Evolutionary conservation across 1,139 yeast genomes (phyloP).

Genomic region (Saccharomyces hybrid): DNA sequence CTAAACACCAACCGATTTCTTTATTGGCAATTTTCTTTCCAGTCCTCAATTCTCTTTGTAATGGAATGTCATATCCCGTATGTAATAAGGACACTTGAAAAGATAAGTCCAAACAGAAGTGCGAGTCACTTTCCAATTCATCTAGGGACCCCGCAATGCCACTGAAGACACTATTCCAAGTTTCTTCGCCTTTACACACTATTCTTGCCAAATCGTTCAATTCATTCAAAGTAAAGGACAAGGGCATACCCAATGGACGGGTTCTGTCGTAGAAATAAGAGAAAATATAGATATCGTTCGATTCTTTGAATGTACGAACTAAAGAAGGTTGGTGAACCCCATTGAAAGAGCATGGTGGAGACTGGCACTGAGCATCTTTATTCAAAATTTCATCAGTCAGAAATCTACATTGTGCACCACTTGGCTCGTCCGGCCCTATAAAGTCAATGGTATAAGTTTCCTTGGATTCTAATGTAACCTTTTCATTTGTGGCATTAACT

Average conservation of each 20-base stretch:
- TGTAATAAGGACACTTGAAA: constrained; percentile 86
- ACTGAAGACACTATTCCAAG: constrained; percentile 58
- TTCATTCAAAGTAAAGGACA: constrained; percentile 77
- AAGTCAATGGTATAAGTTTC: constrained; percentile 58
- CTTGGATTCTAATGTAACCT: constrained; percentile 47
- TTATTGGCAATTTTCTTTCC: constrained; percentile 82
- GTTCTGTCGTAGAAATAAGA: constrained; percentile 94
- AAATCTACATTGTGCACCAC: constrained; percentile 70
- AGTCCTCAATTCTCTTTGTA: constrained; percentile 79
- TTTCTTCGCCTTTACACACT: constrained; percentile 75
- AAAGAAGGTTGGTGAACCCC: constrained; percentile 96
- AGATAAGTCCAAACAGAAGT: constrained; percentile 88
- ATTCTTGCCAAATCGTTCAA: constrained; percentile 70
- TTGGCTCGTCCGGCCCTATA: constrained; percentile 60
- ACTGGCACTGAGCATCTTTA: constrained; percentile 68
- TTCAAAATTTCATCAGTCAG: constrained; percentile 76
- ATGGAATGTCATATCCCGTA: constrained; percentile 92
- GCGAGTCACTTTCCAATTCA: constrained; percentile 68
- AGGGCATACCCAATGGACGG: constrained; percentile 89
- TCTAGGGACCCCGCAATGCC: constrained; percentile 59
- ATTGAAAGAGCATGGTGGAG: constrained; percentile 87
- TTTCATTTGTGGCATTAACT: constrained; percentile 43
- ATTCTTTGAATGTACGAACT: constrained; percentile 58
- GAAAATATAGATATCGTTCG: constrained; percentile 76
- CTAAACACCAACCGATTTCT: constrained; percentile 97